These are phyloP conservation scores for Colletotrichum sp. DNA, from an alignment of 2,329 filamentous ascomycete genomes.

Conservation along the genomic window DNA sequence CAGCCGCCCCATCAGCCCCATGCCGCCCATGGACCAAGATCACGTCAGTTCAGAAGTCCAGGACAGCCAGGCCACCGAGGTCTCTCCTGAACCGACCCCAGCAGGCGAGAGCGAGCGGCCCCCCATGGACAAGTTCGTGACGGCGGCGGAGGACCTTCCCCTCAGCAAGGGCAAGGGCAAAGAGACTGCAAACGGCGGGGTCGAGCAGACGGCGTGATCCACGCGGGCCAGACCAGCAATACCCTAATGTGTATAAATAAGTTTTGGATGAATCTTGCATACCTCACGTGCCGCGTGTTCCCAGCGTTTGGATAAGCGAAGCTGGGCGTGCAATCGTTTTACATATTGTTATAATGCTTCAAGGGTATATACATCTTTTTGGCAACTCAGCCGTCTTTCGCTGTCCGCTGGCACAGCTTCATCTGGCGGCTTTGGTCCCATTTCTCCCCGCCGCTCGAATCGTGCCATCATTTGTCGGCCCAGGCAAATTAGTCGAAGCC, in stretches of 20 bases:
- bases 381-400: not conserved
- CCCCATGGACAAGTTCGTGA: conserved; percentile 59
- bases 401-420: not conserved
- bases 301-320: not conserved
- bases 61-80: not conserved
- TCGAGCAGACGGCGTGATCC: not conserved
- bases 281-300: not conserved
- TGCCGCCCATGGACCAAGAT: not conserved
- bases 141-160: conserved; percentile 52
- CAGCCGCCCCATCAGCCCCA: conserved; percentile 38
- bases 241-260: not conserved
- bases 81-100: not conserved
- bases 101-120: conserved; percentile 33
- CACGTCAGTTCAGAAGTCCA: not conserved
- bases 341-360: conserved; percentile 20
- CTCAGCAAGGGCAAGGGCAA: conserved; percentile 19
- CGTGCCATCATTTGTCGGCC: not conserved
- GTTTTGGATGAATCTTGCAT: not conserved
- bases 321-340: not conserved
- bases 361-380: conserved; percentile 18
- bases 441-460: not conserved
- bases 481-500: conserved; percentile 55
- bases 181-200: not conserved
- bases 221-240: not conserved
- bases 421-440: not conserved